Conservation (phyloP, 352 stramenopile species). For the Pythium oligandrum region DNA sequence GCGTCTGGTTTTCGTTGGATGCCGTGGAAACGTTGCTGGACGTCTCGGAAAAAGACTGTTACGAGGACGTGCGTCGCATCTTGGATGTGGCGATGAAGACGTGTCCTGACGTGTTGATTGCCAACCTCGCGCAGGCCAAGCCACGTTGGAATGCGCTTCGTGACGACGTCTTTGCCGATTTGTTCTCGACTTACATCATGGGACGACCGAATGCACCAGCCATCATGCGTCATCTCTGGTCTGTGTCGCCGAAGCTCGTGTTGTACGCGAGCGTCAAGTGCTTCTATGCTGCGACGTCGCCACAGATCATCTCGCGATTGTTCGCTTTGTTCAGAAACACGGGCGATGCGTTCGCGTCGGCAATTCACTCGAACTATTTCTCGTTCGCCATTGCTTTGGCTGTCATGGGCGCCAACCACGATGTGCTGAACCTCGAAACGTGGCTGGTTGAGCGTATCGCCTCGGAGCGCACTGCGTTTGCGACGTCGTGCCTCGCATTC, state of each 20-base stretch:
- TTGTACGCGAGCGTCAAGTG: slow-evolving; percentile 85
- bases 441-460: slow-evolving; percentile 80
- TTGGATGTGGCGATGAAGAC: slow-evolving; percentile 78
- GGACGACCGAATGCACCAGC: slow-evolving; percentile 78
- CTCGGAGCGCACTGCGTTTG: slow-evolving; percentile 77
- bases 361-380: slow-evolving; percentile 88
- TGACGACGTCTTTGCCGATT: slow-evolving; percentile 84
- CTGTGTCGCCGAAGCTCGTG: slow-evolving; percentile 80
- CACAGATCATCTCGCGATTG: slow-evolving; percentile 75
- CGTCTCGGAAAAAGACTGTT: slow-evolving; percentile 81
- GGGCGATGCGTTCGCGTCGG: slow-evolving; percentile 70
- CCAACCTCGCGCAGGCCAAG: slow-evolving; percentile 73
- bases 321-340: slow-evolving; percentile 86
- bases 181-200: slow-evolving; percentile 86
- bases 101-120: slow-evolving; percentile 83
- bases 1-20: slow-evolving; percentile 85
- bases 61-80: slow-evolving; percentile 75
- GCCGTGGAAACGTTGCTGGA: slow-evolving; percentile 75
- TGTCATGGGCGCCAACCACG: slow-evolving; percentile 83
- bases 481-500: slow-evolving; percentile 79
- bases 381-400: slow-evolving; percentile 80
- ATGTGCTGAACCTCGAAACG: slow-evolving; percentile 78
- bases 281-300: slow-evolving; percentile 74
- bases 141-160: slow-evolving; percentile 78
- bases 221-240: slow-evolving; percentile 87